Evolutionary conservation across 2,329 filamentous ascomycete genomes (phyloP).

Genomic region (Colletotrichum somersetense): DNA sequence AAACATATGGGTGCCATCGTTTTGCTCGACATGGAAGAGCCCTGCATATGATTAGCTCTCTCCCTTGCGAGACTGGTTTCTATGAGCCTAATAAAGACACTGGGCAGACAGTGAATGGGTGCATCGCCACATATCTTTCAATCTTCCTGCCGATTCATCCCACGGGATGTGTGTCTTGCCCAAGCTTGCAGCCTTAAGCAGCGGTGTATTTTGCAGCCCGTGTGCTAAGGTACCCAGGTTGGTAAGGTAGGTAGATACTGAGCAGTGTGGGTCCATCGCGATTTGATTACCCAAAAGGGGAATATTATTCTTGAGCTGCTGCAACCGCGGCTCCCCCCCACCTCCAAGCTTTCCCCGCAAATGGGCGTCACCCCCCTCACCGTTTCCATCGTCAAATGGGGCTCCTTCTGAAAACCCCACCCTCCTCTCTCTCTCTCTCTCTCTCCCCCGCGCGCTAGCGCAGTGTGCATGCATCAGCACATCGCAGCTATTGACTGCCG

Average conservation of each 20-base stretch:
- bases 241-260: background rate
- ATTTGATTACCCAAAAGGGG: slow-evolving; percentile 43
- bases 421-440: no score
- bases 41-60: background rate
- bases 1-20: background rate
- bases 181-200: no score
- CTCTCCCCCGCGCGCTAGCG: background rate
- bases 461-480: background rate
- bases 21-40: background rate
- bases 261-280: slow-evolving; percentile 22
- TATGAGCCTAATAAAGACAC: background rate
- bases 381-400: slow-evolving; percentile 2
- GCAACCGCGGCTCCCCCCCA: slow-evolving; percentile 4
- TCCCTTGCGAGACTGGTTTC: no score
- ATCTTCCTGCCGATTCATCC: no score
- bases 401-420: background rate
- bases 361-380: background rate
- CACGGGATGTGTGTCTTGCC: background rate
- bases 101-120: no score
- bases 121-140: background rate
- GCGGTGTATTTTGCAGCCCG: no score
- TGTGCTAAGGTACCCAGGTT: no score
- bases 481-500: background rate
- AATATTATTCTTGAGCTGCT: slow-evolving; percentile 26
- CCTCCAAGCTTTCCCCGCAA: slow-evolving; percentile 35